Percentiles rank a stretch among this genome's conserved stretches.
These are phyloP conservation scores for Jatropha podagrica DNA, from an alignment of 441 rosid species.

Conservation along the genomic window DNA sequence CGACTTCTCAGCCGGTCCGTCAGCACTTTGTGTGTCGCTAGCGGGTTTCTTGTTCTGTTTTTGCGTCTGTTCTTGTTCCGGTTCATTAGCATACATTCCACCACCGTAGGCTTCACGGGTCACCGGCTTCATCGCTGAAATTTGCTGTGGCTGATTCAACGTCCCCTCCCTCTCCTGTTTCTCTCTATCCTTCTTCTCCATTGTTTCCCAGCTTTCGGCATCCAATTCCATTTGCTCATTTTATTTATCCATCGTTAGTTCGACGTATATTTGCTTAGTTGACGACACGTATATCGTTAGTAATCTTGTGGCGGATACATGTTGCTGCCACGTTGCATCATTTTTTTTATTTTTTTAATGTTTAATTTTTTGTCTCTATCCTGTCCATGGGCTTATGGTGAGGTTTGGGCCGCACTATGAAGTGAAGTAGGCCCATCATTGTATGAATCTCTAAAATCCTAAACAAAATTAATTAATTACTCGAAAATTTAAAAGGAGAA, in stretches of 20 bases:
- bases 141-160: constrained; percentile 36
- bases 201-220: background rate
- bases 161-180: constrained; percentile 23
- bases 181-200: constrained; percentile 32
- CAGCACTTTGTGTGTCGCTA: constrained; percentile 62
- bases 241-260: background rate
- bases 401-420: too few relatives aligned
- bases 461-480: too few relatives aligned
- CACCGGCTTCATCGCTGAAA: constrained; percentile 50
- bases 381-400: background rate
- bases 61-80: constrained; percentile 16
- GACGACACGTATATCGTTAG: background rate
- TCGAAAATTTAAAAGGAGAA: too few relatives aligned
- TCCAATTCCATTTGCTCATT: background rate
- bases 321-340: background rate
- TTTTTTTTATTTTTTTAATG: too few relatives aligned
- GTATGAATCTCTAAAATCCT: too few relatives aligned
- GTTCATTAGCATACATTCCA: constrained; percentile 54
- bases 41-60: constrained; percentile 41
- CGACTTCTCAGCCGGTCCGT: constrained; percentile 42
- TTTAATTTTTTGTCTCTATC: background rate
- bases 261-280: background rate
- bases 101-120: constrained; percentile 62
- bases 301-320: background rate
- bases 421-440: too few relatives aligned